These are phyloP conservation scores for Sporobolomyces phaffii DNA, from an alignment of 768 basidiomycete genomes.

Conservation along the genomic window DNA sequence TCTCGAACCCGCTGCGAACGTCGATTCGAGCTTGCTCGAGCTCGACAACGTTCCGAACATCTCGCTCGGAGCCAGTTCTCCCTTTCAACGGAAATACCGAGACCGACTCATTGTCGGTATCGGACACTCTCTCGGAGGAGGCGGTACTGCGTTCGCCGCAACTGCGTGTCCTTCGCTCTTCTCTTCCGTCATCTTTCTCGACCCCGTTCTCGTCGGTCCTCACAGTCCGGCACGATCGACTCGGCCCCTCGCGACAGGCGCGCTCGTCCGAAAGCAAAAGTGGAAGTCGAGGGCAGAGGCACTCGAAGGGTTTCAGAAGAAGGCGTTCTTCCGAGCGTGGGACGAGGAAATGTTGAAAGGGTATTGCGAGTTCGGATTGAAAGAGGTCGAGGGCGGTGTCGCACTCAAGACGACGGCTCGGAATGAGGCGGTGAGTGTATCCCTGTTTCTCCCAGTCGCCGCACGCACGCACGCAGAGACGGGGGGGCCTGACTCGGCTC, in stretches of 20 bases:
- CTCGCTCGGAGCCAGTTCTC: neutral
- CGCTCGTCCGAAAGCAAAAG: slow-evolving; percentile 56
- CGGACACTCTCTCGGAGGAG: slow-evolving; percentile 82
- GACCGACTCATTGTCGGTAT: slow-evolving; percentile 54
- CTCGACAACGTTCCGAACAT: slow-evolving; percentile 11
- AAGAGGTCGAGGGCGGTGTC: slow-evolving; percentile 20
- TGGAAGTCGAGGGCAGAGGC: slow-evolving; percentile 72
- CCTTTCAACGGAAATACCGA: slow-evolving; percentile 19
- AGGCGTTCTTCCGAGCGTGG: slow-evolving; percentile 59
- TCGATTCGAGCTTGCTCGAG: neutral
- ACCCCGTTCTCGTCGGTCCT: slow-evolving; percentile 60
- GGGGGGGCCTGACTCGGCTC: no score
- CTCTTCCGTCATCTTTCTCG: slow-evolving; percentile 64
- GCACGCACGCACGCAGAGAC: no score
- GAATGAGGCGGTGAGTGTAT: slow-evolving; percentile 37
- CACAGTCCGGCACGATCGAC: neutral
- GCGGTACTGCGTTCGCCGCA: slow-evolving; percentile 57
- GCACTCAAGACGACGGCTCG: slow-evolving; percentile 33
- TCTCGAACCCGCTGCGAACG: neutral
- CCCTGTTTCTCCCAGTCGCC: neutral
- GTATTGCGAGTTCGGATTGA: slow-evolving; percentile 36
- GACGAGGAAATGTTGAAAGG: slow-evolving; percentile 26
- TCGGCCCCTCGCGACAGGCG: slow-evolving; percentile 46
- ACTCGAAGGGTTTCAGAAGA: slow-evolving; percentile 51
- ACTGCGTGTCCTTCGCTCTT: slow-evolving; percentile 58